A percentile compares a stretch with the other conserved stretches of the same genome.
Conservation (phyloP, 805 yeast species). For the Tetrapisispora pingtungensis region DNA sequence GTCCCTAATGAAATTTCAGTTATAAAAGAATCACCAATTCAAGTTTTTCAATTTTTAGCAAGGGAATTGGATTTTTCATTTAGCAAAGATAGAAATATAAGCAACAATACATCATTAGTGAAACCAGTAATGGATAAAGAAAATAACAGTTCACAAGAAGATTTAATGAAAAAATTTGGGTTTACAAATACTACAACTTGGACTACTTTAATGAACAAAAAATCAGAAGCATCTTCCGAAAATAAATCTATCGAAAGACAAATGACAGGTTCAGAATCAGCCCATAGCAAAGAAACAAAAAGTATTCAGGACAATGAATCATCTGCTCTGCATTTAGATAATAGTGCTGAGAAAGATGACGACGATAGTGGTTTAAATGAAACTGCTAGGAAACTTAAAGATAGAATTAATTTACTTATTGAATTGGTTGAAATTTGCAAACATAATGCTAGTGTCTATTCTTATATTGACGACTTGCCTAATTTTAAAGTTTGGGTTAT, state of each 20-base stretch:
- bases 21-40: conserved; percentile 24
- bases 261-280: not conserved
- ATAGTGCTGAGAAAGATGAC: not conserved
- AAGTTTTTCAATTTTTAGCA: conserved; percentile 26
- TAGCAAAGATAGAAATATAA: conserved; percentile 12
- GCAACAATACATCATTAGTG: conserved; percentile 6
- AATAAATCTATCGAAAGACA: conserved; percentile 1
- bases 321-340: not conserved
- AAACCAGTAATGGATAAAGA: conserved; percentile 11
- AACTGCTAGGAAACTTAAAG: conserved; percentile 3
- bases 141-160: conserved; percentile 11
- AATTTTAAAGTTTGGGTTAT: conserved; percentile 27
- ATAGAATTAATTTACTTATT: conserved; percentile 16
- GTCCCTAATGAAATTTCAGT: conserved; percentile 8
- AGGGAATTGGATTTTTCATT: conserved; percentile 26
- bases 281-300: not conserved
- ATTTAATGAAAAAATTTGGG: conserved; percentile 24
- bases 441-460: conserved; percentile 27
- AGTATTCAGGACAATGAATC: not conserved
- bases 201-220: conserved; percentile 22
- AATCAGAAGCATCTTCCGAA: conserved; percentile 2
- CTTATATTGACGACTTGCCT: conserved; percentile 23
- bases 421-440: conserved; percentile 22
- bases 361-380: not conserved
- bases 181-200: conserved; percentile 26